A percentile compares a stretch with the other conserved stretches of the same genome.
Conservation (phyloP, 108 stramenopile species). For the Fragilaria radians region DNA sequence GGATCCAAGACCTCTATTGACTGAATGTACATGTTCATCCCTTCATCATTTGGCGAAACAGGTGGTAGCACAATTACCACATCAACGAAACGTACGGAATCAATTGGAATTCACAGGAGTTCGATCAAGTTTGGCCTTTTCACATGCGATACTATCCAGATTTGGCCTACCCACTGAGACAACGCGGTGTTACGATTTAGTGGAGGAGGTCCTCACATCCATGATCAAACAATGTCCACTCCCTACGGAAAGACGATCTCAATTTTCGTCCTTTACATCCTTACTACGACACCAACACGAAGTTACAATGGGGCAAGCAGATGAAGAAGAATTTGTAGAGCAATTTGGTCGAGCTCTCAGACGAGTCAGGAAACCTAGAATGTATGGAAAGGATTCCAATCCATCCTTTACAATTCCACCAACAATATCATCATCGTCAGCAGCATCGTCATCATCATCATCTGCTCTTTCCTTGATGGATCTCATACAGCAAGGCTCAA, state of each 20-base stretch:
- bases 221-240: conserved; percentile 25
- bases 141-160: conserved; percentile 49
- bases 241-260: background rate
- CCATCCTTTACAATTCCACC: background rate
- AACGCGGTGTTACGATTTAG: conserved; percentile 69
- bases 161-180: conserved; percentile 24
- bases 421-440: background rate
- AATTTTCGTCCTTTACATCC: background rate
- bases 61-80: conserved; percentile 31
- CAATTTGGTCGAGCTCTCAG: background rate
- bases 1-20: conserved; percentile 38
- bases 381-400: background rate
- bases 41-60: conserved; percentile 50
- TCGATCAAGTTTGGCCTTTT: conserved; percentile 55
- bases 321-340: background rate
- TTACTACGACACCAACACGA: background rate
- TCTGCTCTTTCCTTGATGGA: background rate
- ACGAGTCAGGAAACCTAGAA: background rate
- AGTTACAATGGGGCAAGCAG: background rate
- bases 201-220: conserved; percentile 69
- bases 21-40: conserved; percentile 64
- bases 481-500: conserved; percentile 1
- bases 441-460: background rate
- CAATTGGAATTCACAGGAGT: conserved; percentile 38
- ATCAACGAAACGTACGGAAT: conserved; percentile 30